phyloP scores from a whole-genome alignment of 163 green algal genomes.

The Coccomyxa subellipsoidea region DNA sequence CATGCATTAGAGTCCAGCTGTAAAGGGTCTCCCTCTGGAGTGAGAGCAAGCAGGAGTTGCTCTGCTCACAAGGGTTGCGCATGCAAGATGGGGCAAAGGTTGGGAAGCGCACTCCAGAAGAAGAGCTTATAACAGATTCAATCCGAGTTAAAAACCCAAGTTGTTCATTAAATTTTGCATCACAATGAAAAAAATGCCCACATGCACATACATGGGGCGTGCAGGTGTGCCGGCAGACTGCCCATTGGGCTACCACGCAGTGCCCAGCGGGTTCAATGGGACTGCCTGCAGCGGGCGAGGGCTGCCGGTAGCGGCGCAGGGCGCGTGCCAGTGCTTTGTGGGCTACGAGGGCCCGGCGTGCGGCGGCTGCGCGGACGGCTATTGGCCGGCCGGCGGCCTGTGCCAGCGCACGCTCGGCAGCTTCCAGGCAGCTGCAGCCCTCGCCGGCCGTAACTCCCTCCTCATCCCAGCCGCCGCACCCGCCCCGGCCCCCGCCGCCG shows the following conservation, averaged over 20 bases:
- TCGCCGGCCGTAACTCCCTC: not conserved
- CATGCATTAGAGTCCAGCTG: too few species aligned
- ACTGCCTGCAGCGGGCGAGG: not conserved
- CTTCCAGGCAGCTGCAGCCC: conserved; percentile 1
- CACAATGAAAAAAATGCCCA: too few species aligned
- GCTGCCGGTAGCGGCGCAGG: not conserved
- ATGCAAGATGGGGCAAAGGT: too few species aligned
- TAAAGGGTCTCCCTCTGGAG: too few species aligned
- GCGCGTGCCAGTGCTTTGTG: not conserved
- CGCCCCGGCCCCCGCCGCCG: not conserved
- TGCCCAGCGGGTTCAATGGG: not conserved
- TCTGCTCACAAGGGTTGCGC: too few species aligned
- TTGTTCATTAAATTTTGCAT: too few species aligned
- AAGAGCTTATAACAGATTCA: too few species aligned
- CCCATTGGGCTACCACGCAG: not conserved
- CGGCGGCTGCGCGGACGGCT: conserved; percentile 1
- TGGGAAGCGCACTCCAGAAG: too few species aligned
- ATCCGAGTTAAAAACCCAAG: too few species aligned
- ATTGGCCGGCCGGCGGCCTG: not conserved
- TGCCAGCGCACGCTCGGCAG: conserved; percentile 2
- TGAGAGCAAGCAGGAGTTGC: too few species aligned
- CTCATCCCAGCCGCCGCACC: not conserved
- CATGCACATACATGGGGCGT: too few species aligned
- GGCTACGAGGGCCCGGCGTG: conserved; percentile 6
- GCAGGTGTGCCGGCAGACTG: conserved; percentile 7